Evolutionary conservation across 2,329 filamentous ascomycete species (phyloP).

Genomic region (Blastomyces gilchristii): DNA sequence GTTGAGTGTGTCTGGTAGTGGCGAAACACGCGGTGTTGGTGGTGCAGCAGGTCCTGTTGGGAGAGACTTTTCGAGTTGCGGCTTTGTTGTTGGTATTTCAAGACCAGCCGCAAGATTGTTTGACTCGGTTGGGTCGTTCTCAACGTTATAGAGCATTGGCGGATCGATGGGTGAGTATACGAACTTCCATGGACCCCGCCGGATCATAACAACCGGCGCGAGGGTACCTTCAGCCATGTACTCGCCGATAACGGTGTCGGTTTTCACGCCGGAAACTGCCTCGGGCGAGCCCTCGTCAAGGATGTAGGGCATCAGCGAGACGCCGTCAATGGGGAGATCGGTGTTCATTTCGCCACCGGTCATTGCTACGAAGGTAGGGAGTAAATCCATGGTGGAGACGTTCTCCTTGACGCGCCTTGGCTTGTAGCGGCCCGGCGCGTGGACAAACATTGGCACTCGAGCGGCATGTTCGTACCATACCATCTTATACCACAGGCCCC

Average conservation of each 20-base stretch:
- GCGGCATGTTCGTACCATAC: slow-evolving; percentile 88
- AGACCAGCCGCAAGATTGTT: slow-evolving; percentile 49
- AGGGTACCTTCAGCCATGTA: slow-evolving; percentile 92
- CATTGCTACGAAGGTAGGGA: slow-evolving; percentile 79
- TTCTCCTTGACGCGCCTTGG: slow-evolving; percentile 71
- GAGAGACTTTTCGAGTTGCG: slow-evolving; percentile 8
- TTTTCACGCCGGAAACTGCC: slow-evolving; percentile 36
- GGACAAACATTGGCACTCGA: slow-evolving; percentile 76
- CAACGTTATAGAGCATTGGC: slow-evolving; percentile 73
- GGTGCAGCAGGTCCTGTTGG: slow-evolving; percentile 16
- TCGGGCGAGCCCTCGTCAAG: slow-evolving; percentile 38
- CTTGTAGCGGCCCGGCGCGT: slow-evolving; percentile 63
- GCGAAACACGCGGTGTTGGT: slow-evolving; percentile 27
- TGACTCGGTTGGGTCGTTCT: slow-evolving; percentile 64
- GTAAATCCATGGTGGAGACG: slow-evolving; percentile 81
- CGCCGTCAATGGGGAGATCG: slow-evolving; percentile 73
- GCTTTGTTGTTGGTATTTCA: slow-evolving; percentile 22
- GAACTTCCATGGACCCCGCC: slow-evolving; percentile 82
- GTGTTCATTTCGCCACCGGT: slow-evolving; percentile 60
- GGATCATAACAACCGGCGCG: slow-evolving; percentile 87
- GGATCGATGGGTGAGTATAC: slow-evolving; percentile 75
- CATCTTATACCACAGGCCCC: slow-evolving; percentile 94
- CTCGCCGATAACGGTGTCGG: slow-evolving; percentile 86
- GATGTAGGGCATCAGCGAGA: slow-evolving; percentile 70
- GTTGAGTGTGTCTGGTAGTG: slow-evolving; percentile 19